Base-by-base conservation (phyloP, 352 stramenopile genomes). In the Phytophthora sojae region DNA sequence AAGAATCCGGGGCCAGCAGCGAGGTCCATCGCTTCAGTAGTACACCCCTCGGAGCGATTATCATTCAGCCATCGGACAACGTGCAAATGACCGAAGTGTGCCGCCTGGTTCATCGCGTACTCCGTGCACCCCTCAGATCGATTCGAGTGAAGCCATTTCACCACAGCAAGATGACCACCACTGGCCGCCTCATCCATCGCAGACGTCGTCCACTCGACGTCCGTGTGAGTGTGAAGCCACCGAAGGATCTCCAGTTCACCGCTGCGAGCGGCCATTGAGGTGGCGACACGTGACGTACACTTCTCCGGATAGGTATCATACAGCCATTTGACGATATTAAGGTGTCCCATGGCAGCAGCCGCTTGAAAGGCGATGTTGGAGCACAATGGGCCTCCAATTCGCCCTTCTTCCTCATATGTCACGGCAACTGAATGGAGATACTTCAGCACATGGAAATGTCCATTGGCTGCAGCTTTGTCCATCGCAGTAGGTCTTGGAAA, bases 141-240 rank as follows among this genome's bases (percentile, higher is more conserved):
- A 26, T 61, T 61, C 15, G 12, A 1, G 37, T 61, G 55, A n/a
- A 61, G 55, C 55, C 55, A 51, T 37, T 51, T 50, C 55, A 61
- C 55, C 19, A 51, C 21, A 3, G 23, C 7, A 25, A 61, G 37
- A 35, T 51, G 32, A 8, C 37, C 25, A 7, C 19, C 21, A 32
- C 21, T 21, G 9, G 55, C 56, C 21, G 29, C 50, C 4, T 55
- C 21, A 44, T 66, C 64, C 64, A 61, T 71, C 6, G 21, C 26
- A 26, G 51, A 23, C 35, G 19, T 65, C n/a, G 45, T 51, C 61
- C 61, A 68, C 39, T 37, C 51, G 2, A 55, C n/a, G 9, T 61
- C 42, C n/a, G 30, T n/a, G 23, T 55, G 51, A 14, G 50, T 2
- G 15, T 64, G 64, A 45, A 71, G 55, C 64, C 64, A 71, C 62